Base-by-base conservation (phyloP, 768 basidiomycete genomes). In the Clavulina sp. region DNA sequence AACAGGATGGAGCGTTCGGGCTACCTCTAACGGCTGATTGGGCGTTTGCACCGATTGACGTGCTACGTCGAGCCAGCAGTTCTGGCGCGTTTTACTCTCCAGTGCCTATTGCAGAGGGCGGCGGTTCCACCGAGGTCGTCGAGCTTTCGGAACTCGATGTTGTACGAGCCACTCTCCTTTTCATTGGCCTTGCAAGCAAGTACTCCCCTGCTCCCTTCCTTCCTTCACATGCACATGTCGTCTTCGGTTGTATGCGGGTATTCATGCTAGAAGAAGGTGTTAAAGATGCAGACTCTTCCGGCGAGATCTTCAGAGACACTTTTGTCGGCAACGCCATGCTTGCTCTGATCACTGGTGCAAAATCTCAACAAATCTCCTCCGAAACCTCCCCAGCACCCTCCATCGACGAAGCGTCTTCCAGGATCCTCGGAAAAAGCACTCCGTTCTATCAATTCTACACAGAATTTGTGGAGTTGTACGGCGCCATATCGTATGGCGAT, bases 401-500 rank as follows among this genome's bases (percentile, higher is more conserved):
- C 38, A 63, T 86, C 50, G 82, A 85, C 56, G 58, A 65, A 4
- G 76, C 73, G 2, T 71, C 82, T 2, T 53, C 61, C 9, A 66
- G 68, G 24, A 79, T 80, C 62, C 73, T 87, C n/a, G 78, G 81
- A 0, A 55, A 70, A 0, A 65, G 68, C 3, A 78, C 79, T 0
- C 87, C 91, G 0, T 96, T 96, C 70, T 95, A 78, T 69, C 89
- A 93, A 63, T 87, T 83, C 60, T 97, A 89, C 67, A 83, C 82
- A 13, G 91, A 95, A 64, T 81, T 95, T 61, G 71, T 93, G 52
- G 79, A 76, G 1, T 67, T 96, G n/a, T 97, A 92, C 65, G 84
- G 87, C 59, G 75, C 87, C 3, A 78, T 89, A 57, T 96, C 92
- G 5, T 92, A 92, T 63, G 75, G 80, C 2, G 78, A 96, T 60